phyloP scores from a whole-genome alignment of 768 basidiomycete species.

The Lentinula boryana region DNA sequence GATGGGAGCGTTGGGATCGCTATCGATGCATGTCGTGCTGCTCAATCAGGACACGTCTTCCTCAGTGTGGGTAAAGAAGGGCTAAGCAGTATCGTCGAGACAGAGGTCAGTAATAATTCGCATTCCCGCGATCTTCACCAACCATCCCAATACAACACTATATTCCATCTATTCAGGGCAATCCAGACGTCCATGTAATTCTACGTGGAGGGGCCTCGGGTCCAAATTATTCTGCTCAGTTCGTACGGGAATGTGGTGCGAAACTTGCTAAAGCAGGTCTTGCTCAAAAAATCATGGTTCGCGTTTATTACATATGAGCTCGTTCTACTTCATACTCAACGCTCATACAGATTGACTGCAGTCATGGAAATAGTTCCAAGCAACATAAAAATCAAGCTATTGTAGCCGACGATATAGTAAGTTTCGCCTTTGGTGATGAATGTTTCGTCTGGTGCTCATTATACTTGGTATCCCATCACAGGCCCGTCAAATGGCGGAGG shows the following conservation, averaged over 20 bases:
- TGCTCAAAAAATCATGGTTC: conserved; percentile 80
- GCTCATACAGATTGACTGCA: conserved; percentile 78
- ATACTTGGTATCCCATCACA: conserved; percentile 23
- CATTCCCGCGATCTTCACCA: neutral
- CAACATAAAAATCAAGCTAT: conserved; percentile 84
- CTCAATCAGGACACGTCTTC: conserved; percentile 89
- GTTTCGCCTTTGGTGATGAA: conserved; percentile 16
- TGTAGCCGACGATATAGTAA: conserved; percentile 86
- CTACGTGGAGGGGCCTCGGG: conserved; percentile 86
- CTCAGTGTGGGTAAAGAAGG: conserved; percentile 97
- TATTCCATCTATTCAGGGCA: conserved; percentile 47
- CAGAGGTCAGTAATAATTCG: conserved; percentile 45
- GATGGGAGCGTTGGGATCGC: conserved; percentile 91
- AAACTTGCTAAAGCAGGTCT: conserved; percentile 79
- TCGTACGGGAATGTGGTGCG: conserved; percentile 67
- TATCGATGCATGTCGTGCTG: conserved; percentile 92
- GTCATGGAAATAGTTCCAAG: conserved; percentile 93
- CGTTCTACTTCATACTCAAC: neutral
- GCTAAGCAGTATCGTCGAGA: conserved; percentile 91
- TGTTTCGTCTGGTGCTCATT: neutral
- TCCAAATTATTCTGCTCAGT: conserved; percentile 81
- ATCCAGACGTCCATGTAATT: conserved; percentile 91
- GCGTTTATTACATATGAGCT: conserved; percentile 10
- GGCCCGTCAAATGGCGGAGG: conserved; percentile 68
- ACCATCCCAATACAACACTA: neutral